Base-by-base conservation (phyloP, 305 asterid species). In the Fraxinus dipetala region DNA sequence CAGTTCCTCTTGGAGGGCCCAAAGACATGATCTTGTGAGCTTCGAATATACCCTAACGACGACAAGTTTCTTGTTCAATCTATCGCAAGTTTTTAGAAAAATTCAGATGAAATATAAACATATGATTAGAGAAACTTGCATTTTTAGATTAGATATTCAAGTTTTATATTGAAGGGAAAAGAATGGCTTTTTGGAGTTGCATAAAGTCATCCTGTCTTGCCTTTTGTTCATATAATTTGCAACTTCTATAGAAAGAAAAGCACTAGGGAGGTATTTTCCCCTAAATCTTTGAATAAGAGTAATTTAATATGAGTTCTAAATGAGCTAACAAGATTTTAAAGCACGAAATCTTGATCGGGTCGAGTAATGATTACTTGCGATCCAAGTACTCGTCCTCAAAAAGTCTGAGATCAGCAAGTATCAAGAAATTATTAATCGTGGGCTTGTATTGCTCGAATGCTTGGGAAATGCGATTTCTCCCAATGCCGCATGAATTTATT, bases 171-270 rank as follows among this genome's bases (percentile, higher is more conserved):
- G 32, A 65, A 77, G 84, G 90, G 85, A 77, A 91, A 89, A 79
- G 91, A 80, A 91, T 93, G 89, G 84, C 93, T 87, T 92, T 85
- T 11, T 18, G 79, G 48, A 69, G 83, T 26, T 77, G 86, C 54
- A 83, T 78, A 61, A 82, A 88, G 85, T 74, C 86, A 91, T 89
- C 82, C 94, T 43, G 48, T 61, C 14, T 75, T 65, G 77, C 51
- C 54, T 61, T 76, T 45, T 26, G 1, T 45, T 8, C 54, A 16
- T 2, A 16, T 24, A 18, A 34, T 6, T 77, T 73, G 26, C 83
- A 78, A 70, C 88, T 82, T 85, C 80, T 82, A 43, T 72, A n/a
- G 45, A 59, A 84, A 78, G 89, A 77, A 87, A 85, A 59, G 69
- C 2, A 59, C 13, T 48, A 3, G 59, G 6, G 20, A 48, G 59